Base-by-base conservation (phyloP, 345 rosid species). In the Acer campestre region DNA sequence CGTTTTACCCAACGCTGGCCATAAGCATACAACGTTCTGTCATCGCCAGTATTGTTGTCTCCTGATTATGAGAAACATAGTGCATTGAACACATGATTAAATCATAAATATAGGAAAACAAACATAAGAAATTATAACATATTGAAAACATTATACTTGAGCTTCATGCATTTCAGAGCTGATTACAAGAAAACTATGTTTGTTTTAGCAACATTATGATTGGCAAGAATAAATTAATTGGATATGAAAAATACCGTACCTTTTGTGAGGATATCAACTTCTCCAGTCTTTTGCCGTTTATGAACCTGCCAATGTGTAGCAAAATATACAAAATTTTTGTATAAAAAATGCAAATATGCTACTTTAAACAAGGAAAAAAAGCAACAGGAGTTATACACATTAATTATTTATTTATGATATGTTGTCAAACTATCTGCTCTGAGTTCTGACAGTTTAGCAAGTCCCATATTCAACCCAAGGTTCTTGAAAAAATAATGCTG, bases 1-100 rank as follows among this genome's bases (percentile, higher is more conserved):
- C 81, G 83, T 79, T 89, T 87, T 80, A 94, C 84, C 98, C 97
- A 94, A 49, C 49, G 73, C 67, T 91, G 94, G 51, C 95, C 92
- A 1, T 79, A 82, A 16, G 93, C 88, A 74, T 92, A 94, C 80
- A 94, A 81, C 71, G 80, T 70, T 40, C 90, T 86, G 80, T 94
- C 97, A 81, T 94, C 89, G 1, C 48, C 23, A 1, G 17, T 0
- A 75, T 92, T 94, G 74, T 80, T 88, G 80, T 94, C 97, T 58
- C 97, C 97, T 94, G 86, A 53, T 67, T 53, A 48, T 48, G 27
- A 75, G 29, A 44, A n/a, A 55, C 61, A 76, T 35, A 75, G 61
- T 9, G 12, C 42, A 63, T 35, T 1, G 48, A 70, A 17, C 68
- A 25, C 23, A 29, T 9, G 61, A 68, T 10, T 51, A 38, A 59